Evolutionary conservation across 768 basidiomycete species (phyloP), one percentile per base, ranked within the genome.

Genomic region (Mycena vulgaris): DNA sequence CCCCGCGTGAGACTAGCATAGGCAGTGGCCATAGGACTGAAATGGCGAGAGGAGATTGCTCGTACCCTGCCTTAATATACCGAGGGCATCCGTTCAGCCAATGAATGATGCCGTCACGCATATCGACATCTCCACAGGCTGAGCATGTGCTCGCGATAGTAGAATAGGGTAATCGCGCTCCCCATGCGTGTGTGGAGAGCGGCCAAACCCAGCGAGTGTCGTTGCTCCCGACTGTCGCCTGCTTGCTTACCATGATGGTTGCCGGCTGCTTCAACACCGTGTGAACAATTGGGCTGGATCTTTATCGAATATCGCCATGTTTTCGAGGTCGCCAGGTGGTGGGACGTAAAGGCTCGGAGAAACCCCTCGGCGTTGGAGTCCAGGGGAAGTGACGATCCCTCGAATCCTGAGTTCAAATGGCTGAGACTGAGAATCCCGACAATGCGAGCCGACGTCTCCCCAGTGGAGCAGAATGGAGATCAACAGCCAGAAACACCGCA

Each of bases 181-280:
- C 63, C 39, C 28, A 17, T 39, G 35, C 48, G 7, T 2, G n/a
- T n/a, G n/a, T n/a, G n/a, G 30, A 51, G 28, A 51, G 56, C 63
- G 64, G 64, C 64, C 13, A 25, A 37, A 7, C 3, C 30, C 30
- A 39, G 39, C 28, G 5, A 11, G 40, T 64, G 64, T 37, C 64
- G 47, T 39, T 37, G 35, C 30, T 10, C 8, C 9, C 40, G 47
- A 49, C 13, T 66, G 64, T 65, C 45, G 31, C 19, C 55, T 66
- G 55, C 48, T 17, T 30, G 35, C 19, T 33, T 17, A 47, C 13
- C 27, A 8, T 66, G 64, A 66, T 66, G 45, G 64, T 66, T 58
- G 56, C 47, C 47, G 45, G 23, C 35, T 23, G 16, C 8, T 30
- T 31, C 8, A 31, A 16, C 31, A 48, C 9, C 33, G 56, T 57